phyloP scores from a whole-genome alignment of 768 basidiomycete genomes.

The Vishniacozyma victoriae region DNA sequence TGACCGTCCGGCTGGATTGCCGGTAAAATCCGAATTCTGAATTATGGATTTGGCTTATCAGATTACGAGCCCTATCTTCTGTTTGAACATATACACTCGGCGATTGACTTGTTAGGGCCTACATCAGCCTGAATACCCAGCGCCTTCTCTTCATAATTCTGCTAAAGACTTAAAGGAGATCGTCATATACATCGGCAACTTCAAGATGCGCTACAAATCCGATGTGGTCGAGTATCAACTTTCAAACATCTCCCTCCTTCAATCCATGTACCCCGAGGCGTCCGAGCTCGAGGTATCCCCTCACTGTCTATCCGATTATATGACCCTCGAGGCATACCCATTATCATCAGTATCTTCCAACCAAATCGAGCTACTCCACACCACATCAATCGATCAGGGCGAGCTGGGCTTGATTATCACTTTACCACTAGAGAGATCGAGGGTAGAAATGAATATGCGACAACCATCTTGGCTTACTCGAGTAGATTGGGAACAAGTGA shows the following conservation, averaged over 20 bases:
- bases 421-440: constrained; percentile 5
- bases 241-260: constrained; percentile 26
- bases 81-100: too few species aligned
- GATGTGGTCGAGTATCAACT: constrained; percentile 18
- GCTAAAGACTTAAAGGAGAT: too few species aligned
- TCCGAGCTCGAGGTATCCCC: constrained; percentile 27
- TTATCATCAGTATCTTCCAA: neutral
- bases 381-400: neutral
- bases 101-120: too few species aligned
- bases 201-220: neutral
- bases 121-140: too few species aligned
- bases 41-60: too few species aligned
- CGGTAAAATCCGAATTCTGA: too few species aligned
- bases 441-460: neutral
- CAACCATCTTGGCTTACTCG: constrained; percentile 25
- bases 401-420: neutral
- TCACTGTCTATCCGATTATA: constrained; percentile 4
- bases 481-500: constrained; percentile 1
- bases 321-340: constrained; percentile 7
- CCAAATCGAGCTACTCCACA: neutral
- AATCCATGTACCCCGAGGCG: constrained; percentile 34
- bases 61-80: too few species aligned
- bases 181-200: too few species aligned
- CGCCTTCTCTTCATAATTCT: too few species aligned
- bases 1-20: too few species aligned